Percentiles rank a stretch among this genome's conserved stretches.
phyloP scores from a whole-genome alignment of 2,329 filamentous ascomycete species.

The Beauveria australis region DNA sequence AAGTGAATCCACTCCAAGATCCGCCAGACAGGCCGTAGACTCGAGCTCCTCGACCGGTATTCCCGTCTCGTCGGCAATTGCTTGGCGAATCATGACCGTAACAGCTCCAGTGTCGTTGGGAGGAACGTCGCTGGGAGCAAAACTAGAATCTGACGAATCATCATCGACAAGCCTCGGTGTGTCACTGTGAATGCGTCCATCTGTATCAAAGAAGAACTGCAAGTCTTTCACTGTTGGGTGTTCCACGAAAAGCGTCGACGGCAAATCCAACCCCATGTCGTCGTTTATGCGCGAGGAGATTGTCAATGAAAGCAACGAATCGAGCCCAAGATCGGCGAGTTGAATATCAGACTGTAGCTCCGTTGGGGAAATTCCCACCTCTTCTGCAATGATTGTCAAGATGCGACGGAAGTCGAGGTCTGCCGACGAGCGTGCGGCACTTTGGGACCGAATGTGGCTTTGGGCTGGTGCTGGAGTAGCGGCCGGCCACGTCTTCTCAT shows the following conservation, averaged over 20 bases:
- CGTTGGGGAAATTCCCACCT: neutral
- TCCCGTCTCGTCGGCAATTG: slow-evolving; percentile 13
- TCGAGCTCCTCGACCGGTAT: neutral
- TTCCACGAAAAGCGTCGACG: neutral
- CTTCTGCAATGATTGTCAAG: neutral
- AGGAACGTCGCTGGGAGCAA: neutral
- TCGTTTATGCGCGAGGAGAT: neutral
- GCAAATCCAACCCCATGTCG: neutral
- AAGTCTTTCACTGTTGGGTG: neutral
- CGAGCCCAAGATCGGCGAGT: neutral
- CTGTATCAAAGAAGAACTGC: neutral
- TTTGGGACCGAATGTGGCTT: neutral
- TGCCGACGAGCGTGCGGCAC: neutral
- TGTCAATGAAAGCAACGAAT: neutral
- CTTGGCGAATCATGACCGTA: neutral
- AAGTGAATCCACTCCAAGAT: slow-evolving; percentile 11
- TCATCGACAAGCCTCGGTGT: neutral
- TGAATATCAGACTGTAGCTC: neutral
- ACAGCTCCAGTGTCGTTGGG: neutral
- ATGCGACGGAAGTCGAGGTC: neutral
- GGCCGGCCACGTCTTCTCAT: neutral
- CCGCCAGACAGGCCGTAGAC: neutral
- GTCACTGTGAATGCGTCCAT: neutral
- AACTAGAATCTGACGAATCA: neutral
- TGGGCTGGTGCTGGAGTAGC: neutral